Percentiles rank a stretch among this genome's conserved stretches.
Evolutionary conservation across 2,329 filamentous ascomycete species (phyloP).

Genomic region (Trichothecium sympodiale): DNA sequence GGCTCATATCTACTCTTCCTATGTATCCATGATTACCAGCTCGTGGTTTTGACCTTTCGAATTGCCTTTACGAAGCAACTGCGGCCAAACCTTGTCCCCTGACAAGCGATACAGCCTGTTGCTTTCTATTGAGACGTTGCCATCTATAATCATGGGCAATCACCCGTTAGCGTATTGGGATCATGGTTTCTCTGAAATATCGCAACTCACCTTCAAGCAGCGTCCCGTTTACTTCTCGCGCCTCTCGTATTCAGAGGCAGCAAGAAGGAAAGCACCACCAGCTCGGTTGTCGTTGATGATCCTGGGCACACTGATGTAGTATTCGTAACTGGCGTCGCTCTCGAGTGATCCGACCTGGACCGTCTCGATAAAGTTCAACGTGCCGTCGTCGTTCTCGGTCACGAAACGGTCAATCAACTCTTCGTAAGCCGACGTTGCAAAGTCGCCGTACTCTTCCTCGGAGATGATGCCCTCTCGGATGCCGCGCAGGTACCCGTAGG

Average conservation of each 20-base stretch:
- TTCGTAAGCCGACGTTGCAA: slow-evolving; percentile 7
- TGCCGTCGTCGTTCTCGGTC: slow-evolving; percentile 28
- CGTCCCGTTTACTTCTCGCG: not conserved
- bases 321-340: slow-evolving; percentile 32
- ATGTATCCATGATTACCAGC: too few relatives aligned
- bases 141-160: too few relatives aligned
- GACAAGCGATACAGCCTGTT: too few relatives aligned
- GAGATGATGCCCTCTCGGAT: slow-evolving; percentile 10
- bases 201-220: too few relatives aligned
- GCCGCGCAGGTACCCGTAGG: slow-evolving; percentile 35
- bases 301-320: slow-evolving; percentile 3
- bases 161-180: too few relatives aligned
- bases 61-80: too few relatives aligned
- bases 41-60: too few relatives aligned
- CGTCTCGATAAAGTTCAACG: slow-evolving; percentile 34
- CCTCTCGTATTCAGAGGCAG: slow-evolving; percentile 3
- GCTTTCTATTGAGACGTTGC: too few relatives aligned
- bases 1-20: too few relatives aligned
- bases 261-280: slow-evolving; percentile 3
- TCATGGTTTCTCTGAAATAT: too few relatives aligned
- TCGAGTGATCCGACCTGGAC: slow-evolving; percentile 38
- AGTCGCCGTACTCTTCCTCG: slow-evolving; percentile 4
- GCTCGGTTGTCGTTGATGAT: slow-evolving; percentile 4
- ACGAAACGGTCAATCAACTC: slow-evolving; percentile 31
- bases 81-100: too few relatives aligned